Base-by-base conservation (phyloP, 768 basidiomycete species). In the Termitomyces sp. region DNA sequence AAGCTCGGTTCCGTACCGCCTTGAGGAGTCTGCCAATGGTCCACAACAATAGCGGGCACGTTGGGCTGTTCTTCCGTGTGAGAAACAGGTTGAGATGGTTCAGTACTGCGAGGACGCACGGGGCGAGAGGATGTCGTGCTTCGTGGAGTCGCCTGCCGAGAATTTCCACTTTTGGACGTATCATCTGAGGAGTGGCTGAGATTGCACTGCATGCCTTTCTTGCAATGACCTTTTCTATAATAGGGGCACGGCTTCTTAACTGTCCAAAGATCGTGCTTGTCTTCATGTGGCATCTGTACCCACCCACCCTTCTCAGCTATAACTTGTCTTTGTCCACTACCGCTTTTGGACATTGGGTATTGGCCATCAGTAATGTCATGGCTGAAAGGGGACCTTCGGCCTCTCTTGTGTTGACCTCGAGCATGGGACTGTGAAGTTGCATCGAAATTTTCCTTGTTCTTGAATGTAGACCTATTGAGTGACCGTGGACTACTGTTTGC, bases 211-310 rank as follows among this genome's bases (percentile, higher is more conserved):
- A 42, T 17, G 12, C 58, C 64, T n/a, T 60, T 52, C 20, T 55
- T 65, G 38, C 64, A 65, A 43, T 48, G 20, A 2, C 64, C 64
- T 49, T 40, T 57, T 29, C 49, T 37, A 52, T 54, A 42, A 38
- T 37, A 63, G 10, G 49, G 37, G 15, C 64, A 63, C 15, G 46
- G 56, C 40, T 37, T 36, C 34, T 61, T 25, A 42, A 14, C 17
- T 20, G 5, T 7, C 38, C 60, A 51, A 51, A 38, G 56, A 36
- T 46, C 40, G 20, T n/a, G 17, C 36, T 47, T 38, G 36, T 46
- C 51, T 42, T 52, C 51, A 7, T 32, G 29, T 17, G 37, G 25
- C 11, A 9, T 51, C 31, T 42, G 38, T 43, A 6, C 32, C 50
- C 47, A 58, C 31, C 47, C 2, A 17, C 38, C 56, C 5, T 48